Evolutionary conservation across 495 filamentous ascomycete genomes (phyloP), one percentile per base, ranked within the genome.

Genomic region (Patellaria atrata): DNA sequence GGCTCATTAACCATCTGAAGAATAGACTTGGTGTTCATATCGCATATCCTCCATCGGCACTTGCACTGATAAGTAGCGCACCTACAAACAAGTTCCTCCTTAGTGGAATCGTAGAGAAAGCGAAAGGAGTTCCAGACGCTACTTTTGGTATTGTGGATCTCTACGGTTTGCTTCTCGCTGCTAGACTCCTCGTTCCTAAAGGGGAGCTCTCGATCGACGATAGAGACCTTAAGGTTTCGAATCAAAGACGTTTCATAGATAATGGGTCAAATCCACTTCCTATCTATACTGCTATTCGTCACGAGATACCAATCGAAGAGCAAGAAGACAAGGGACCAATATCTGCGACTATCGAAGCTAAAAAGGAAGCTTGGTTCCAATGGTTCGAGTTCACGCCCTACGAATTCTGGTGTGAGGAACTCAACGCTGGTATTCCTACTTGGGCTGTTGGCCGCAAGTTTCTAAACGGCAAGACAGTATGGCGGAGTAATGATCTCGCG

Each of bases 331-430:
- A 39, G 24, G 46, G 45, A 28, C 46, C 60, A n/a, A 57, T 47
- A 3, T 61, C 51, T 11, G 60, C 58, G 15, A 65, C 70, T 22
- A 58, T 63, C 15, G 66, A 71, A 32, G 76, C 82, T 2, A 74
- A 70, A 44, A 67, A 65, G 33, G 74, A 89, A 51, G 66, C 81
- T 2, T 97, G 85, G 82, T 97, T 97, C 44, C 87, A 97, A 48
- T 97, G 89, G 89, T 96, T 93, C 45, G 89, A 97, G 44, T 74
- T 86, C 38, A 92, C 83, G 0, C 89, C 89, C 0, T 97, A 92
- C 45, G 89, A 97, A 56, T 75, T 97, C 45, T 94, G 84, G 55
- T 94, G 83, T 51, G 89, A 97, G 53, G 89, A 96, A 41, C 75
- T 81, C 20, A 62, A 65, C 30, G 87, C 87, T 12, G 86, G 89